Evolutionary conservation across 345 rosid genomes (phyloP).

Genomic region (Pseudoturritis turrita): DNA sequence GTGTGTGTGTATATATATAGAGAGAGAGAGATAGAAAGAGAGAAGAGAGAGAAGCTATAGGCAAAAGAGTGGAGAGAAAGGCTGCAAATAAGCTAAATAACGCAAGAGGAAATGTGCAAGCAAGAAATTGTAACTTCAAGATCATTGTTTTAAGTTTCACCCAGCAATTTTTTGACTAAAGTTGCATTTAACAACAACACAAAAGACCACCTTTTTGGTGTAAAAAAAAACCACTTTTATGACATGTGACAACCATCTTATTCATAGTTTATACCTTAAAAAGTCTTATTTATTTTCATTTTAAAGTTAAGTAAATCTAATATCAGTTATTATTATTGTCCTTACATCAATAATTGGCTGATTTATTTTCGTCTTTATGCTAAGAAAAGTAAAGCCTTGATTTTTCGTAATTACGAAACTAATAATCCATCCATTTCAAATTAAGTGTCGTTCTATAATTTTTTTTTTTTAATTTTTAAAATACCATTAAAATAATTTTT

Average conservation of each 20-base stretch:
- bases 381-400: not conserved
- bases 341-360: slow-evolving; percentile 3
- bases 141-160: slow-evolving; percentile 12
- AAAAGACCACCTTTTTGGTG: not conserved
- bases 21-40: not conserved
- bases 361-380: not conserved
- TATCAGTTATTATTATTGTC: not conserved
- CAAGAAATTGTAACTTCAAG: slow-evolving; percentile 41
- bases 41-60: not conserved
- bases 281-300: not conserved
- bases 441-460: too few relatives aligned
- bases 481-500: too few relatives aligned
- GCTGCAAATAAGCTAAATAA: slow-evolving; percentile 12
- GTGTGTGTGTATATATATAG: not conserved
- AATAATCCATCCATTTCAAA: too few relatives aligned
- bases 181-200: not conserved
- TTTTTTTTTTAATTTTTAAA: too few relatives aligned
- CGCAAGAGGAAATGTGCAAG: slow-evolving; percentile 41
- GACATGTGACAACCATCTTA: not conserved
- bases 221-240: not conserved
- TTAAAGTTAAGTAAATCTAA: not conserved
- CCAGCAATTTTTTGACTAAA: slow-evolving; percentile 8
- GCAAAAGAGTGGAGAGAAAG: slow-evolving; percentile 23
- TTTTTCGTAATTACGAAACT: slow-evolving; percentile 3
- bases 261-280: not conserved